Base-by-base conservation (phyloP, 192 early-diverging fungal genomes). In the Coemansia sp. region DNA sequence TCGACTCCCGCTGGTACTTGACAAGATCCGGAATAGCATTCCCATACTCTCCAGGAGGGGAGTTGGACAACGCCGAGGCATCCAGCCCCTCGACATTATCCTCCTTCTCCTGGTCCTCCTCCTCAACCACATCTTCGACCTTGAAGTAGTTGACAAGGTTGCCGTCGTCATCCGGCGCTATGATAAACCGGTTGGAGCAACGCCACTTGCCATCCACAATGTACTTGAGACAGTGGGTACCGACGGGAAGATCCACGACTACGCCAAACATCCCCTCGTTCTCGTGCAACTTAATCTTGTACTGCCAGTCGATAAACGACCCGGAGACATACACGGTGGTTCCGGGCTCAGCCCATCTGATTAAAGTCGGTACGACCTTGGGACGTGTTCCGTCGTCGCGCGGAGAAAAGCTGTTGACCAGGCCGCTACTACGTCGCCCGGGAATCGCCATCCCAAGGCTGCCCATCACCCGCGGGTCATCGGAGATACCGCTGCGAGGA, bases 181-280 rank as follows among this genome's bases (percentile, higher is more conserved):
- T 90, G 53, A 93, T 88, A 48, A 97, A 76, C 55, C 94, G 89
- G 53, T 91, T 91, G 0, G 90, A 92, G 59, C 95, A 97, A 58
- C 93, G 92, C 97, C 97, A 98, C 63, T 97, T 94, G 64, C 95
- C 93, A 69, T 98, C 95, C 6, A 98, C 95, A 72, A 98, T 97
- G 64, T 94, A 98, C 78, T 98, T 98, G 55, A 97, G 86, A 66
- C 89, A 89, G 75, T 98, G 95, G 4, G 92, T 95, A 45, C 95
- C 95, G 20, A 90, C 87, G n/a, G 92, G 90, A 60, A 98, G 79
- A 66, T 95, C 89, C 23, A 98, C 75, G 11, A 77, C 68, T 4
- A 74, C 74, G 16, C 68, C 68, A 56, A 68, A 72, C 65, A 72
- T 68, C 34, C 71, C 72, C 29, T 70, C 64, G 61, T 67, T 63